These are phyloP conservation scores for Kalmusia sp. DNA, from an alignment of 2,329 filamentous ascomycete genomes.

Conservation along the genomic window DNA sequence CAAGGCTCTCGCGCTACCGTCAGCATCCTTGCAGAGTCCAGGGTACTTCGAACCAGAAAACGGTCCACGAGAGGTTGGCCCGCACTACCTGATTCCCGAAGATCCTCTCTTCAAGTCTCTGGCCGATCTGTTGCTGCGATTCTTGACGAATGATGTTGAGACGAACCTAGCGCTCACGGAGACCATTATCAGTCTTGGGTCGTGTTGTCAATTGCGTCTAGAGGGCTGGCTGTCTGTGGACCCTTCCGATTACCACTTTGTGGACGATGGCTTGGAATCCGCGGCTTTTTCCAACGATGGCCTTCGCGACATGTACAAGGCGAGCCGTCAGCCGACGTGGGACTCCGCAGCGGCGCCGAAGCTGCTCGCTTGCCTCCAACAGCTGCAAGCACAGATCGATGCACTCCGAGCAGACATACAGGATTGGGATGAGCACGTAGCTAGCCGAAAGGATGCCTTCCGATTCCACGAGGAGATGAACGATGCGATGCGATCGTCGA, in stretches of 20 bases:
- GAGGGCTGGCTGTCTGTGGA: constrained; percentile 90
- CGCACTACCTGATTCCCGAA: constrained; percentile 67
- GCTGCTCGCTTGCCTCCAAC: constrained; percentile 51
- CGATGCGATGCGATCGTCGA: constrained; percentile 44
- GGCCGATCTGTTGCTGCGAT: constrained; percentile 71
- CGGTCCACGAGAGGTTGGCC: constrained; percentile 67
- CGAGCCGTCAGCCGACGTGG: constrained; percentile 47
- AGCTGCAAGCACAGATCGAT: constrained; percentile 51
- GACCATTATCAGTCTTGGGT: constrained; percentile 78
- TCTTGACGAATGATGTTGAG: constrained; percentile 90
- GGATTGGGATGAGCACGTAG: constrained; percentile 56
- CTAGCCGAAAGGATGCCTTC: constrained; percentile 58
- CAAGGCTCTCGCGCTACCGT: constrained; percentile 69
- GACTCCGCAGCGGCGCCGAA: constrained; percentile 44
- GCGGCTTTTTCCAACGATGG: constrained; percentile 36
- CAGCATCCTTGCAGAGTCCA: constrained; percentile 62
- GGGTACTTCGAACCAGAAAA: constrained; percentile 56
- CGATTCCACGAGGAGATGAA: constrained; percentile 54
- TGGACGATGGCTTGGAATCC: constrained; percentile 27
- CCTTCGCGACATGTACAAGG: constrained; percentile 41
- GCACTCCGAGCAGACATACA: constrained; percentile 52
- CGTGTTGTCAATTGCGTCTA: constrained; percentile 83
- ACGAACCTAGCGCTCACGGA: constrained; percentile 90
- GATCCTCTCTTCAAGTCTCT: constrained; percentile 63
- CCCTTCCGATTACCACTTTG: constrained; percentile 57